Percentiles rank a stretch among this genome's conserved stretches.
Evolutionary conservation across 257 asterid genomes (phyloP).

Genomic region (Penstemon newberryi): DNA sequence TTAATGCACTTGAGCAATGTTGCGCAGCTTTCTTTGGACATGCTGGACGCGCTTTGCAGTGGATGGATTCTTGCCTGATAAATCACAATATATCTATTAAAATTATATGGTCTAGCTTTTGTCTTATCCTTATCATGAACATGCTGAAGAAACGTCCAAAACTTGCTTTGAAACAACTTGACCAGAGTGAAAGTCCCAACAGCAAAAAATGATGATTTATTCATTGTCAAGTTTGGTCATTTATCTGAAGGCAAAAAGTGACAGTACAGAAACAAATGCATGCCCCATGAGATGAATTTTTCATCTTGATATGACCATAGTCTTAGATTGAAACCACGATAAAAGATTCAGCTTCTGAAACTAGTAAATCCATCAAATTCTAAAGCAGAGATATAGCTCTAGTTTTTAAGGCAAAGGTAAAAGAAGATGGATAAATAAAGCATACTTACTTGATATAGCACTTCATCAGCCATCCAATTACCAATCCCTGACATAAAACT

Average conservation of each 20-base stretch:
- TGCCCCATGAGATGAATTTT: neutral
- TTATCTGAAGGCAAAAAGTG: neutral
- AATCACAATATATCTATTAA: conserved; percentile 23
- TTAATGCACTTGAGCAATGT: conserved; percentile 79
- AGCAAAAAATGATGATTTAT: conserved; percentile 10
- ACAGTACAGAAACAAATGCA: conserved; percentile 16
- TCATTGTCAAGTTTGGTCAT: neutral
- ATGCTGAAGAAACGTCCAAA: conserved; percentile 13
- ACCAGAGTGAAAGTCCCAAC: conserved; percentile 13
- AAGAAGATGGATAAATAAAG: conserved; percentile 30
- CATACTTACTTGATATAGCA: conserved; percentile 76
- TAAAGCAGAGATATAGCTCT: conserved; percentile 11
- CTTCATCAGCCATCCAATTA: conserved; percentile 99
- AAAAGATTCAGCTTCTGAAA: conserved; percentile 20
- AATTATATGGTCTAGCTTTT: neutral
- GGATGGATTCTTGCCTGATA: conserved; percentile 93
- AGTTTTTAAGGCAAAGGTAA: conserved; percentile 19
- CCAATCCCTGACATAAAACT: conserved; percentile 94
- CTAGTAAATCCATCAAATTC: conserved; percentile 8
- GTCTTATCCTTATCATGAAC: conserved; percentile 1
- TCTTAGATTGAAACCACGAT: conserved; percentile 9
- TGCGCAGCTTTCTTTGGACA: conserved; percentile 66
- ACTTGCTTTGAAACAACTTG: neutral
- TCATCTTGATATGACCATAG: neutral
- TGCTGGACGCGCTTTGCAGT: conserved; percentile 69